Percentiles rank a stretch among this genome's conserved stretches.
These are phyloP conservation scores for Carex littledalei DNA, from an alignment of 176 grass and related monocot species.

Conservation along the genomic window DNA sequence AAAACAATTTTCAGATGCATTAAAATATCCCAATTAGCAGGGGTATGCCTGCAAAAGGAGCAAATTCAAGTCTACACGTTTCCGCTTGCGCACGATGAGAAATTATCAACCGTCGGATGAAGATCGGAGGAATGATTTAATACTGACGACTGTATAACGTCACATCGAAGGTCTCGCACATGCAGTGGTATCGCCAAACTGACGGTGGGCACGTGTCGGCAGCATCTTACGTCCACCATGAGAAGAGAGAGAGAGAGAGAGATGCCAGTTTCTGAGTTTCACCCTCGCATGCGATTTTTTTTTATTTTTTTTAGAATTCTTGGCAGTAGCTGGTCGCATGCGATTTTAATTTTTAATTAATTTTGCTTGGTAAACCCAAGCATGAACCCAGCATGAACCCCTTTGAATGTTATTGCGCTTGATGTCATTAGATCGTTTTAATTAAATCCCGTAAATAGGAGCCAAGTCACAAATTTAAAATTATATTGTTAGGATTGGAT, in stretches of 20 bases:
- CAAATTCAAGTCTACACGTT: not conserved
- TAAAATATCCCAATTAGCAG: not conserved
- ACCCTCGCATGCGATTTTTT: not conserved
- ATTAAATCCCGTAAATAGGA: no score
- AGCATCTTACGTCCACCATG: not conserved
- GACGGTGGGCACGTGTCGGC: constrained; percentile 24
- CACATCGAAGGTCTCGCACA: constrained; percentile 7
- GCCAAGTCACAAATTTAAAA: no score
- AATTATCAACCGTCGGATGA: not conserved
- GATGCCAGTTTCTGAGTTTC: not conserved
- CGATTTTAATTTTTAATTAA: not conserved
- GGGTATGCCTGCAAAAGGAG: not conserved
- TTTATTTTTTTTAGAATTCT: no score
- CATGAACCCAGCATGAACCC: not conserved
- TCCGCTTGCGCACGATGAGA: not conserved
- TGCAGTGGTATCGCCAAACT: not conserved
- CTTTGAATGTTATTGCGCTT: not conserved
- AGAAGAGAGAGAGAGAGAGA: not conserved
- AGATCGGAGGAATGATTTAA: not conserved
- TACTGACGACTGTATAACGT: constrained; percentile 1
- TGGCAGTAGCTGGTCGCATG: not conserved
- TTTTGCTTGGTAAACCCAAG: not conserved
- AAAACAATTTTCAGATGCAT: no score
- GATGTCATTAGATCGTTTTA: not conserved
- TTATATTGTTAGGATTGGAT: no score